Evolutionary conservation across 129 eudicot species (phyloP).

Genomic region (Flaveria brownii): DNA sequence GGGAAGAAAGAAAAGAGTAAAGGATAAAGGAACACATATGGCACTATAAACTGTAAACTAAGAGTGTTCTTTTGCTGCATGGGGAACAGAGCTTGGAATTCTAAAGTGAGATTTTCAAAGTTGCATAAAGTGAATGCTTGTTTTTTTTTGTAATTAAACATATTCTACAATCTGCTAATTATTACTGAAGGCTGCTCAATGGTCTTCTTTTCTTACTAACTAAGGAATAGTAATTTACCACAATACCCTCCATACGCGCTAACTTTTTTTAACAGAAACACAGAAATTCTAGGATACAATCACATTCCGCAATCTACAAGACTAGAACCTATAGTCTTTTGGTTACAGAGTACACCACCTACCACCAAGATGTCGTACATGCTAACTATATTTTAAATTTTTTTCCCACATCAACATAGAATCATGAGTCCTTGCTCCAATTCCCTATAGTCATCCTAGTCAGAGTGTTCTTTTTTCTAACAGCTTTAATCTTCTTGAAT

Average conservation of each 20-base stretch:
- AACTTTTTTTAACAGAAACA: neutral
- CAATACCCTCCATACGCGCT: constrained; percentile 33
- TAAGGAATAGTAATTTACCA: constrained; percentile 57
- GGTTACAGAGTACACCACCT: too few relatives aligned
- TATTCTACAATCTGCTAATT: constrained; percentile 47
- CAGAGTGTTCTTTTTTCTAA: constrained; percentile 59
- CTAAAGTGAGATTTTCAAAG: constrained; percentile 80
- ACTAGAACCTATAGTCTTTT: too few relatives aligned
- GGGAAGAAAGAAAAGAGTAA: constrained; percentile 49
- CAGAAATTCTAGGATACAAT: too few relatives aligned
- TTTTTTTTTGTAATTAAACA: constrained; percentile 46
- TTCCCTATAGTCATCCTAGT: constrained; percentile 62
- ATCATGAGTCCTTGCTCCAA: constrained; percentile 60
- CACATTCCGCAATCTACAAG: too few relatives aligned
- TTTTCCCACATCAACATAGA: constrained; percentile 26
- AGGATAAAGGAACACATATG: constrained; percentile 54
- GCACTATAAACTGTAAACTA: constrained; percentile 72
- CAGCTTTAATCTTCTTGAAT: constrained; percentile 68
- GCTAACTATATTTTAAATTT: constrained; percentile 16
- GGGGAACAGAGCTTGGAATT: constrained; percentile 90
- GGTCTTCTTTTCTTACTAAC: constrained; percentile 65
- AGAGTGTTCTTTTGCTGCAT: constrained; percentile 63
- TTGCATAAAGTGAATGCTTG: constrained; percentile 68
- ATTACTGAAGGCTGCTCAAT: constrained; percentile 35
- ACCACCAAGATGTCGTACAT: neutral